A percentile compares a stretch with the other conserved stretches of the same genome.
phyloP scores from a whole-genome alignment of 805 yeast species.

The Candida nonsorbophila region DNA sequence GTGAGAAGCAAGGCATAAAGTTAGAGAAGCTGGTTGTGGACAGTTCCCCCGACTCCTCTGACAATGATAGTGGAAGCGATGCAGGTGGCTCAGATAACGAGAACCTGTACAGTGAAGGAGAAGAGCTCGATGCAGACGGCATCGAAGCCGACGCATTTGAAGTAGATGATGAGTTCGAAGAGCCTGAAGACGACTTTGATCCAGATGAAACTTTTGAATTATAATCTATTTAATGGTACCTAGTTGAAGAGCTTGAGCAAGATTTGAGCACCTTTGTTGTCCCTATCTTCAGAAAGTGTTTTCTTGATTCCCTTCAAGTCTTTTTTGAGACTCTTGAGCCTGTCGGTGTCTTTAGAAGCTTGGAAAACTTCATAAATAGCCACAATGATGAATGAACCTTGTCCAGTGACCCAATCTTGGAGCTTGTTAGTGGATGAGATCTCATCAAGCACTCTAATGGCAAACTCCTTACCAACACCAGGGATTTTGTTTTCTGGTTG shows the following conservation, averaged over 20 bases:
- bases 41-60: background rate
- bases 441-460: constrained; percentile 47
- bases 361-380: constrained; percentile 67
- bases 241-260: constrained; percentile 9
- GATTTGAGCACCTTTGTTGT: constrained; percentile 51
- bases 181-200: constrained; percentile 8
- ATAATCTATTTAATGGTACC: too few species aligned
- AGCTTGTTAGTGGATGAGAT: constrained; percentile 45
- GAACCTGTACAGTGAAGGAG: constrained; percentile 3
- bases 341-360: constrained; percentile 13
- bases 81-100: constrained; percentile 4
- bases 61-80: constrained; percentile 1
- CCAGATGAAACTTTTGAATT: too few species aligned
- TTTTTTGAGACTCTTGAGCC: constrained; percentile 31
- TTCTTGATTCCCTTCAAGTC: constrained; percentile 54
- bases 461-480: constrained; percentile 55
- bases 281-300: constrained; percentile 33
- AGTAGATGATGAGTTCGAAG: constrained; percentile 3
- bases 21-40: background rate
- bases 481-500: constrained; percentile 39
- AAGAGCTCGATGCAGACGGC: too few species aligned
- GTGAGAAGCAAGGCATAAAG: constrained; percentile 10
- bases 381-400: constrained; percentile 78
- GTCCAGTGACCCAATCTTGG: constrained; percentile 57
- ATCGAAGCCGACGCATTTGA: too few species aligned